phyloP scores from a whole-genome alignment of 2,329 filamentous ascomycete genomes.

The Xylaria sp. region DNA sequence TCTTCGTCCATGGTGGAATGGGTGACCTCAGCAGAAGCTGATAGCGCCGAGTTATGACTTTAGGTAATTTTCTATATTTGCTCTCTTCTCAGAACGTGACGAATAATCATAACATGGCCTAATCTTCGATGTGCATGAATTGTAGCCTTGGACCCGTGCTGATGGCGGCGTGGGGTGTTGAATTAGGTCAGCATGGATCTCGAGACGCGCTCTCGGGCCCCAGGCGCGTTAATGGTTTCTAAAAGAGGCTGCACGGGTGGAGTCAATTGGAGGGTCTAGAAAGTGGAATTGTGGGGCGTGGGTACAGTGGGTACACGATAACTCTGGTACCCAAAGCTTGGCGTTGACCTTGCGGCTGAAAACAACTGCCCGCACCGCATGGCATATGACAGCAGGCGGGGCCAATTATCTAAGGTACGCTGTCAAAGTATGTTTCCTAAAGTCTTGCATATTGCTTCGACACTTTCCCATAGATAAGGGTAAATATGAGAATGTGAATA shows the following conservation, averaged over 20 bases:
- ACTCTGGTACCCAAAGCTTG: neutral
- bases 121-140: neutral
- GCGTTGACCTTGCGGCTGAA: neutral
- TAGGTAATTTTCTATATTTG: no score
- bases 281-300: neutral
- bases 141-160: neutral
- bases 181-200: neutral
- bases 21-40: neutral
- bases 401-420: neutral
- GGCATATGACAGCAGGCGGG: constrained; percentile 9
- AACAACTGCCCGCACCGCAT: constrained; percentile 1
- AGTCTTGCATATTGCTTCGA: neutral
- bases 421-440: neutral
- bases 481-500: neutral
- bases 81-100: neutral
- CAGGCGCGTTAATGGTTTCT: constrained; percentile 27
- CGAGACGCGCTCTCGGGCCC: constrained; percentile 13
- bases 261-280: neutral
- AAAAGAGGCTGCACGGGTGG: constrained; percentile 4
- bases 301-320: neutral
- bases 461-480: no score
- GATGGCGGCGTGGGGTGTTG: neutral
- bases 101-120: neutral
- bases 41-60: neutral
- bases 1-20: constrained; percentile 44